Evolutionary conservation across 106 monocot species (phyloP).

Genomic region (Dendrobium chrysotoxum): DNA sequence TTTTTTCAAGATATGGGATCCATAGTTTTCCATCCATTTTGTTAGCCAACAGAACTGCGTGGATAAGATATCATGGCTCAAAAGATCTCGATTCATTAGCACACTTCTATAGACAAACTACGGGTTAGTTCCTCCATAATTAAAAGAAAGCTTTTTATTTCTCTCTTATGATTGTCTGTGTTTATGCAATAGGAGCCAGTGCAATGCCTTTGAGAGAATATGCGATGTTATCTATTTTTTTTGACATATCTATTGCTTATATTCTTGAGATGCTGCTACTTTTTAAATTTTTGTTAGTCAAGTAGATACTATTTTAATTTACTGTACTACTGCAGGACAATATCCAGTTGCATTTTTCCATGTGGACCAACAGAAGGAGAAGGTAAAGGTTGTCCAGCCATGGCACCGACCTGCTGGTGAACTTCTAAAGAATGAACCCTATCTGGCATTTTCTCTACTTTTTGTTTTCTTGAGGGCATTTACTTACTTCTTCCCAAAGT

Average conservation of each 20-base stretch:
- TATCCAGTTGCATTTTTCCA: slow-evolving; percentile 50
- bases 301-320: too few species aligned
- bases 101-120: slow-evolving; percentile 54
- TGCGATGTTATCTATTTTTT: too few species aligned
- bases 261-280: not conserved
- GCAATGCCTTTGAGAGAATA: too few species aligned
- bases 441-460: slow-evolving; percentile 34
- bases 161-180: not conserved
- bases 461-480: slow-evolving; percentile 48
- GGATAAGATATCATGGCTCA: slow-evolving; percentile 39
- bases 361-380: slow-evolving; percentile 14
- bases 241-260: not conserved
- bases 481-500: slow-evolving; percentile 29
- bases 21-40: slow-evolving; percentile 76
- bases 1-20: slow-evolving; percentile 77
- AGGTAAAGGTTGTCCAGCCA: not conserved
- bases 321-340: slow-evolving; percentile 25
- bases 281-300: too few species aligned
- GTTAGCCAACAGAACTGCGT: slow-evolving; percentile 37
- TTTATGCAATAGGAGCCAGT: not conserved
- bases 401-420: slow-evolving; percentile 24
- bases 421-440: slow-evolving; percentile 45
- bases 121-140: slow-evolving; percentile 34
- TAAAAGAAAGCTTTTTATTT: not conserved
- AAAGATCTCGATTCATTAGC: slow-evolving; percentile 65